Conservation (phyloP, 2,329 filamentous ascomycete species). For the Onygenales sp. region DNA sequence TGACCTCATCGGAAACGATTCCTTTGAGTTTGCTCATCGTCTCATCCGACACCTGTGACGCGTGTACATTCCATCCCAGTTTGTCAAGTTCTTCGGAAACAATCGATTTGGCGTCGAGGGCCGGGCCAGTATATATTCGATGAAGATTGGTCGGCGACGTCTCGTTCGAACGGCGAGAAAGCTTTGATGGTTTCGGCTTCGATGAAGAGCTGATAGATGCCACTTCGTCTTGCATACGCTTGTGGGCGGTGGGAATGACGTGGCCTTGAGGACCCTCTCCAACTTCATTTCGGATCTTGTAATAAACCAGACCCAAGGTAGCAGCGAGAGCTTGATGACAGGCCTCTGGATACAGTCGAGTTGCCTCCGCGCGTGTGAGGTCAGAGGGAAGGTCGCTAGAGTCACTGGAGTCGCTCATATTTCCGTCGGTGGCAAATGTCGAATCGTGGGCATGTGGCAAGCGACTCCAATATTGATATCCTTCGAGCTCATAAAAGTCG, state of each 20-base stretch:
- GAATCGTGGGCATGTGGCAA: constrained; percentile 22
- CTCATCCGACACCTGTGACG: constrained; percentile 27
- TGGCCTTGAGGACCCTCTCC: constrained; percentile 23
- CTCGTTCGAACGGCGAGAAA: constrained; percentile 21
- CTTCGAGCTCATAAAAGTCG: constrained; percentile 31
- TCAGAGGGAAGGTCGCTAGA: constrained; percentile 27
- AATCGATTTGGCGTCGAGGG: constrained; percentile 24
- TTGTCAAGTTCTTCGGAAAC: constrained; percentile 24
- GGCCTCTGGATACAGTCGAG: constrained; percentile 27
- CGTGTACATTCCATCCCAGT: constrained; percentile 26
- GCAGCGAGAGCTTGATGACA: constrained; percentile 32
- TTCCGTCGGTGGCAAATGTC: constrained; percentile 19
- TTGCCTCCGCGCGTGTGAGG: constrained; percentile 27
- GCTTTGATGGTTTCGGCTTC: constrained; percentile 27
- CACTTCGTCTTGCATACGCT: constrained; percentile 27
- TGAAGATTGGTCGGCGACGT: constrained; percentile 15
- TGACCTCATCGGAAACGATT: constrained; percentile 27
- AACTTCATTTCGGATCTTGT: constrained; percentile 32
- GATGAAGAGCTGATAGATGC: constrained; percentile 21
- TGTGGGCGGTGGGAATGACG: constrained; percentile 19
- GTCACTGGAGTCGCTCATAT: constrained; percentile 28
- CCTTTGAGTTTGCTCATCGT: constrained; percentile 28
- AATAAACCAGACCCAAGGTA: constrained; percentile 30
- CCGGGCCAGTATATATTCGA: constrained; percentile 17
- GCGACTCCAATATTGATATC: constrained; percentile 29